phyloP scores from a whole-genome alignment of 805 yeast species.

The Kuraishia hungarica region DNA sequence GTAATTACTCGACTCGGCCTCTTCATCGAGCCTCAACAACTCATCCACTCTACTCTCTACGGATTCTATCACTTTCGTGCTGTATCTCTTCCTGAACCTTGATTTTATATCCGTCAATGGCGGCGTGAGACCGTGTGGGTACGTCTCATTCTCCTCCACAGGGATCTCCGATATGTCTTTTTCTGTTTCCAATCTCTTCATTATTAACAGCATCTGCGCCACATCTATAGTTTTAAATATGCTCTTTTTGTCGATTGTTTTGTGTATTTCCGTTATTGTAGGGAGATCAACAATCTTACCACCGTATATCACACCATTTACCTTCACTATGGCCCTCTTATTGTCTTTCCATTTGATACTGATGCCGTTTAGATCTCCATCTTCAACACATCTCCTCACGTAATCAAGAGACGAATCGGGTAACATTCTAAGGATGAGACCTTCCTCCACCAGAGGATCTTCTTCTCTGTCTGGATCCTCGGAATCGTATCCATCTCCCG shows the following conservation, averaged over 20 bases:
- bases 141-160: conserved; percentile 21
- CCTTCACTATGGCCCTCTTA: conserved; percentile 65
- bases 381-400: conserved; percentile 66
- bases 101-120: conserved; percentile 70
- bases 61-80: conserved; percentile 63
- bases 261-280: conserved; percentile 76
- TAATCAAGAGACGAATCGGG: conserved; percentile 61
- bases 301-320: conserved; percentile 65
- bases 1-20: conserved; percentile 72
- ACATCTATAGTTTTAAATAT: conserved; percentile 81
- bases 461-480: conserved; percentile 96
- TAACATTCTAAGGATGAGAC: conserved; percentile 68
- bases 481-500: conserved; percentile 94
- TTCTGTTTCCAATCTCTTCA: conserved; percentile 39
- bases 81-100: conserved; percentile 63
- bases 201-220: conserved; percentile 75
- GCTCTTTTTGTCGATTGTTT: conserved; percentile 83
- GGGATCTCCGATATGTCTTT: conserved; percentile 35
- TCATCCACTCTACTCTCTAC: conserved; percentile 76
- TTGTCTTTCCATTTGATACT: conserved; percentile 78
- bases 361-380: conserved; percentile 64
- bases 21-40: conserved; percentile 65
- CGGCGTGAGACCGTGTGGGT: conserved; percentile 75
- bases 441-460: conserved; percentile 88
- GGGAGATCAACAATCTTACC: conserved; percentile 89